Evolutionary conservation across 257 asterid species (phyloP), one percentile per base, ranked within the genome.

Genomic region (Coffea canephora): DNA sequence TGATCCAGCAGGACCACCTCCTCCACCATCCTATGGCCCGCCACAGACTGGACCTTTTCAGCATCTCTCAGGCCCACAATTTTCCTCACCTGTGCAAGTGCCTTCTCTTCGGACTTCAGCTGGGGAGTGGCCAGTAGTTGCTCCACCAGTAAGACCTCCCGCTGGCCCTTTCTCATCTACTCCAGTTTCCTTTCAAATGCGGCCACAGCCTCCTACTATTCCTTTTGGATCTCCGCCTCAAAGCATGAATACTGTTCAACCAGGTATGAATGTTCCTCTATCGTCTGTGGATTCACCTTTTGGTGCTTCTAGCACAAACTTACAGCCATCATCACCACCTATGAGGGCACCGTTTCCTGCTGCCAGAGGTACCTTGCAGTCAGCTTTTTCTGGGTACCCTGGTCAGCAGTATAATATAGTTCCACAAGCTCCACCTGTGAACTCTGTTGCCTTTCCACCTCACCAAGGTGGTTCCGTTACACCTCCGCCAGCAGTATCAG

Each of bases 221-320:
- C 85, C 90, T 74, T 84, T 89, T 89, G 96, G 96, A 78, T 82
- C 91, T 81, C 89, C 94, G n/a, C 87, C 92, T 59, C 93, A 86
- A 85, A 87, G 73, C 87, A 82, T 85, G 48, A 88, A 83, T 82
- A 73, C 87, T 72, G 86, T 83, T 59, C 97, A 88, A 75, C 80
- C 86, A 61, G 81, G 83, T 67, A 66, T 81, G 36, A 84, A 79
- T 77, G 68, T 74, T 73, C 94, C 89, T 70, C 81, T 66, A 39
- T 73, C 89, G 67, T 74, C 89, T 45, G 69, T 83, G 43, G 91
- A 87, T 76, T 89, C 85, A 69, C 81, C 85, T 31, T 87, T 84
- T 83, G 86, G 76, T 43, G 81, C 88, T 68, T 81, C 93, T n/a
- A 78, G 87, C 85, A 87, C 91, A 75, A 86, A 83, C 85, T 48